Percentiles rank a stretch among this genome's conserved stretches.
phyloP scores from a whole-genome alignment of 768 basidiomycete genomes.

The Tulasnella sp. region DNA sequence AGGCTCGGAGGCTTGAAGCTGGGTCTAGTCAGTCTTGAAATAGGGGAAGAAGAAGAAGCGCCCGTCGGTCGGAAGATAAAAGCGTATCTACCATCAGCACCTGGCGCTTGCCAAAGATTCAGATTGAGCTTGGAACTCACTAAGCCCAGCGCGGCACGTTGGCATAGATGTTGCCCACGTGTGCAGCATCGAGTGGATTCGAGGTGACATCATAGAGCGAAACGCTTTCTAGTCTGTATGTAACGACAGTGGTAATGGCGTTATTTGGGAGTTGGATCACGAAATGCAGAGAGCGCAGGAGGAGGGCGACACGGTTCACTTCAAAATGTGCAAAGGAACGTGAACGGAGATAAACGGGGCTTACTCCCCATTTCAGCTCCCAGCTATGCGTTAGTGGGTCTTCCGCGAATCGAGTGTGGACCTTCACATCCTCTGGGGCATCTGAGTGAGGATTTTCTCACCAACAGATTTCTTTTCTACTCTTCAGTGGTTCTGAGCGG shows the following conservation, averaged over 20 bases:
- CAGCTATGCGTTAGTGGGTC: too few species aligned
- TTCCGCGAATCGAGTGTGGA: too few species aligned
- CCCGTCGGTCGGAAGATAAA: constrained; percentile 7
- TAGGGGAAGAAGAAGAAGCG: background rate
- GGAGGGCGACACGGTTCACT: background rate
- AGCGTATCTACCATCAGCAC: background rate
- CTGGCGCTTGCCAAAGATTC: background rate
- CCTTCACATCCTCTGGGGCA: too few species aligned
- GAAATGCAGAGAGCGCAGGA: background rate
- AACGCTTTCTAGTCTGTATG: background rate
- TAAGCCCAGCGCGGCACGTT: background rate
- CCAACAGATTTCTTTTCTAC: too few species aligned
- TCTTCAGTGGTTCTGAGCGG: too few species aligned
- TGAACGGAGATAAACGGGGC: background rate
- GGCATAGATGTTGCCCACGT: background rate
- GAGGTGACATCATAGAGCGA: background rate
- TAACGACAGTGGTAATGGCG: background rate
- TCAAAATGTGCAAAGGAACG: background rate
- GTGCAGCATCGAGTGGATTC: background rate
- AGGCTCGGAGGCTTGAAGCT: background rate
- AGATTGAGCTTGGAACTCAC: constrained; percentile 8
- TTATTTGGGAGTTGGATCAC: background rate
- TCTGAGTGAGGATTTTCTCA: too few species aligned
- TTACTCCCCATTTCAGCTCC: background rate
- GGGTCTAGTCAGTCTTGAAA: constrained; percentile 4